Conservation (phyloP, 768 basidiomycete species). For the Dendrothele bispora region DNA sequence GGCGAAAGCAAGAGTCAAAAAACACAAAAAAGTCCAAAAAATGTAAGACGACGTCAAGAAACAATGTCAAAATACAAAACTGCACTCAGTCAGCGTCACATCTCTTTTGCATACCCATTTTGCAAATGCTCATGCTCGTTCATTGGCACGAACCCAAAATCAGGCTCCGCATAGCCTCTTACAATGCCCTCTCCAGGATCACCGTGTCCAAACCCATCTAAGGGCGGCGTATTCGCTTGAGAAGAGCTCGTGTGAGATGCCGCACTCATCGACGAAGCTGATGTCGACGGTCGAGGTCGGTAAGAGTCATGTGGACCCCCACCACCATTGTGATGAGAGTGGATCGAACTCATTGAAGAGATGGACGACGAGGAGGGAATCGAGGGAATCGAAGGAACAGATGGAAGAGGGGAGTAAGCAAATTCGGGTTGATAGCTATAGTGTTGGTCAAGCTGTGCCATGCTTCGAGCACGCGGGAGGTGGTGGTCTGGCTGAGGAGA, state of each 20-base stretch:
- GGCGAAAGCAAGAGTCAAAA: constrained; percentile 11
- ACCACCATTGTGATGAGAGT: constrained; percentile 20
- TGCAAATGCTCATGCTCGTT: constrained; percentile 60
- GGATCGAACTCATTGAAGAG: constrained; percentile 42
- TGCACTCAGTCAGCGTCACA: too few relatives aligned
- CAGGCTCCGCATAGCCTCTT: constrained; percentile 42
- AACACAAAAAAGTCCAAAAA: constrained; percentile 7
- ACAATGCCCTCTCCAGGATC: neutral
- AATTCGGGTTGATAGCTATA: constrained; percentile 73
- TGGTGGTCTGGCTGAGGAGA: constrained; percentile 59
- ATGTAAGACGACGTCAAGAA: too few relatives aligned
- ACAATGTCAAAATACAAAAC: too few relatives aligned
- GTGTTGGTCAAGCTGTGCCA: constrained; percentile 78
- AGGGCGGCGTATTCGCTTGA: constrained; percentile 80
- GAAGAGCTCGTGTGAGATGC: constrained; percentile 77
- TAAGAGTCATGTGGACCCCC: constrained; percentile 27
- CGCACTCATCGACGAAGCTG: constrained; percentile 74
- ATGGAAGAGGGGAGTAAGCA: constrained; percentile 69
- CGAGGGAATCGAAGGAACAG: constrained; percentile 9
- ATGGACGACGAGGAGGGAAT: constrained; percentile 8
- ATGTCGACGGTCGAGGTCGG: constrained; percentile 70
- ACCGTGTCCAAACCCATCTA: constrained; percentile 40
- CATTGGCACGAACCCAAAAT: constrained; percentile 83
- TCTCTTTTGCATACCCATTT: constrained; percentile 9
- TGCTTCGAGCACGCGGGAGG: constrained; percentile 77